Percentiles rank a stretch among this genome's conserved stretches.
These are phyloP conservation scores for Castanospermum australe DNA, from an alignment of 306 rosid species.

Conservation along the genomic window DNA sequence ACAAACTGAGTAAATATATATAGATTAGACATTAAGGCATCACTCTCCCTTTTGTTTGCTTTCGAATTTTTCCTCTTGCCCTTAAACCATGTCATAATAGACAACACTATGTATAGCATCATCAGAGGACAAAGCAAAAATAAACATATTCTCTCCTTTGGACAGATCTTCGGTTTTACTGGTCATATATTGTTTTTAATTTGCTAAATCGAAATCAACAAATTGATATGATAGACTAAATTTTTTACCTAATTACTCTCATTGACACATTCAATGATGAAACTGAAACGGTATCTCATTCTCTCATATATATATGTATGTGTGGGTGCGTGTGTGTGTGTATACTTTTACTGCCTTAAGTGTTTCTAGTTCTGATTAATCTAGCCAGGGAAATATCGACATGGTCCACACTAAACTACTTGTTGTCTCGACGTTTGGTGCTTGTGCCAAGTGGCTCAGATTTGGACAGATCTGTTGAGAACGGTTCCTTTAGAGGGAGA, in stretches of 20 bases:
- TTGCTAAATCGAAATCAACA: neutral
- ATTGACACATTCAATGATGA: neutral
- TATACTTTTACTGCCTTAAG: neutral
- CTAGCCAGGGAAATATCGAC: neutral
- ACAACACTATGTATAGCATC: neutral
- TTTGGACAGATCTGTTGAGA: slow-evolving; percentile 10
- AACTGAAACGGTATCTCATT: neutral
- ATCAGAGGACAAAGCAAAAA: slow-evolving; percentile 7
- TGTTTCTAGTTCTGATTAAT: neutral
- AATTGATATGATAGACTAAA: neutral
- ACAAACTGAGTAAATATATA: neutral
- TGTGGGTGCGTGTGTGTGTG: neutral
- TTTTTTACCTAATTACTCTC: neutral
- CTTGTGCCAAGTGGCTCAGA: slow-evolving; percentile 41
- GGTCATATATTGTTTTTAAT: neutral
- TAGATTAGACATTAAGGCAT: slow-evolving; percentile 16
- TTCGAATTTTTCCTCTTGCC: neutral
- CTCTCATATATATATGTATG: neutral
- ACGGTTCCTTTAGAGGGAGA: slow-evolving; percentile 31
- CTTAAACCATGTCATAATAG: neutral
- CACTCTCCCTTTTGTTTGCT: slow-evolving; percentile 24
- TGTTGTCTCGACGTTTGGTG: neutral
- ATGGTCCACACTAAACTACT: slow-evolving; percentile 42
- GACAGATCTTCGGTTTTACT: neutral
- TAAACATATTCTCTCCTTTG: neutral